phyloP scores from a whole-genome alignment of 805 yeast genomes.

The Saccharomyces paradoxus region DNA sequence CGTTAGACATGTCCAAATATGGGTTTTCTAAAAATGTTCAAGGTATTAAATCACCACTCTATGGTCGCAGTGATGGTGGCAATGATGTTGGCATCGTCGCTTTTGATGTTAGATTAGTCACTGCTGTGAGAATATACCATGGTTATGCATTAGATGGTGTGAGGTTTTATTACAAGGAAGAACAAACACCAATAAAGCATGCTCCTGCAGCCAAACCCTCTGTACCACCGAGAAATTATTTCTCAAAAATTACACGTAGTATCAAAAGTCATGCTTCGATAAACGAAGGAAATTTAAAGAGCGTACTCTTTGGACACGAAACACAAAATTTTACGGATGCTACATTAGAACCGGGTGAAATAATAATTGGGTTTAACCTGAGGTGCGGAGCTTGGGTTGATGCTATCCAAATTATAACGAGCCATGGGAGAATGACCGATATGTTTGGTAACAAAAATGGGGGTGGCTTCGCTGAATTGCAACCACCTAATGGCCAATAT shows the following conservation, averaged over 20 bases:
- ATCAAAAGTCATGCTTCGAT: slow-evolving; percentile 15
- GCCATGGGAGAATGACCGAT: slow-evolving; percentile 43
- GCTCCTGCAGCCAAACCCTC: slow-evolving; percentile 29
- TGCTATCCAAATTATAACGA: slow-evolving; percentile 67
- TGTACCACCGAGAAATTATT: slow-evolving; percentile 41
- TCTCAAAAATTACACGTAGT: slow-evolving; percentile 24
- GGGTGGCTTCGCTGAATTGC: slow-evolving; percentile 48
- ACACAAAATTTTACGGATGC: slow-evolving; percentile 49
- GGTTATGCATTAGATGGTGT: slow-evolving; percentile 83
- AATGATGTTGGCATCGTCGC: slow-evolving; percentile 24
- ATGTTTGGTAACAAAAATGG: slow-evolving; percentile 67
- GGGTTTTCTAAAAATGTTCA: slow-evolving; percentile 17
- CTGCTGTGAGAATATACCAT: slow-evolving; percentile 55
- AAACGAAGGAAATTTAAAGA: slow-evolving; percentile 5
- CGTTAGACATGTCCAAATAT: slow-evolving; percentile 22
- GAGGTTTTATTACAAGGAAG: slow-evolving; percentile 37
- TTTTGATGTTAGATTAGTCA: slow-evolving; percentile 29
- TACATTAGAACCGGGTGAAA: slow-evolving; percentile 48
- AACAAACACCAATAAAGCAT: slow-evolving; percentile 9
- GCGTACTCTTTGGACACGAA: slow-evolving; percentile 43
- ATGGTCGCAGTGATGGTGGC: slow-evolving; percentile 24
- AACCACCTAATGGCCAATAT: slow-evolving; percentile 54
- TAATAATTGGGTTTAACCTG: slow-evolving; percentile 49
- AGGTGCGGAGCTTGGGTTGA: slow-evolving; percentile 87
- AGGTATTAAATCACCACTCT: slow-evolving; percentile 25